A percentile compares a stretch with the other conserved stretches of the same genome.
phyloP scores from a whole-genome alignment of 2,329 filamentous ascomycete genomes.

The Thelonectria discophora region DNA sequence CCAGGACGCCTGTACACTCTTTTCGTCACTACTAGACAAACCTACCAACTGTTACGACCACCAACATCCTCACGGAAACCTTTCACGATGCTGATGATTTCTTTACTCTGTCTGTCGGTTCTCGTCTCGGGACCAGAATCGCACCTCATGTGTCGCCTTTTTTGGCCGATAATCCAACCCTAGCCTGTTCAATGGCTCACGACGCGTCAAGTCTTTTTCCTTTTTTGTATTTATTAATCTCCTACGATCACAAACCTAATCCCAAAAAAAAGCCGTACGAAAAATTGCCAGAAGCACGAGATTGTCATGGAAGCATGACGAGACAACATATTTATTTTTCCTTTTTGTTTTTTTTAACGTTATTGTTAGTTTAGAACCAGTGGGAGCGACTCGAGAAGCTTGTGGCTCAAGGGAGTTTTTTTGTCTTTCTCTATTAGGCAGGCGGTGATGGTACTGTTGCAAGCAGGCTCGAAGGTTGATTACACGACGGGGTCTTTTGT shows the following conservation, averaged over 20 bases:
- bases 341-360: constrained; percentile 22
- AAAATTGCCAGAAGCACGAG: constrained; percentile 31
- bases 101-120: constrained; percentile 28
- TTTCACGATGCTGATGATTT: constrained; percentile 45
- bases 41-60: constrained; percentile 37
- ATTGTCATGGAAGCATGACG: too few species aligned
- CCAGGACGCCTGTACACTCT: constrained; percentile 22
- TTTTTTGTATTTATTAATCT: constrained; percentile 24
- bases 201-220: constrained; percentile 33
- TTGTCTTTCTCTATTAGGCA: constrained; percentile 28
- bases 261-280: constrained; percentile 21
- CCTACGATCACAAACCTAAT: constrained; percentile 26
- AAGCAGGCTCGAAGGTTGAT: constrained; percentile 18
- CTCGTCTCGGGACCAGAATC: constrained; percentile 30
- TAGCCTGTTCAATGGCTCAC: constrained; percentile 34
- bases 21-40: constrained; percentile 24
- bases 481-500: constrained; percentile 22
- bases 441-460: constrained; percentile 20
- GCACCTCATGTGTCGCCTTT: constrained; percentile 26
- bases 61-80: constrained; percentile 39
- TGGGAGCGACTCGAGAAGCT: constrained; percentile 23
- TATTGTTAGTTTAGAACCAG: constrained; percentile 31
- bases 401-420: constrained; percentile 36
- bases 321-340: constrained; percentile 15
- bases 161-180: constrained; percentile 38